Base-by-base conservation (phyloP, 2,329 filamentous ascomycete species). In the Amphichorda felina region DNA sequence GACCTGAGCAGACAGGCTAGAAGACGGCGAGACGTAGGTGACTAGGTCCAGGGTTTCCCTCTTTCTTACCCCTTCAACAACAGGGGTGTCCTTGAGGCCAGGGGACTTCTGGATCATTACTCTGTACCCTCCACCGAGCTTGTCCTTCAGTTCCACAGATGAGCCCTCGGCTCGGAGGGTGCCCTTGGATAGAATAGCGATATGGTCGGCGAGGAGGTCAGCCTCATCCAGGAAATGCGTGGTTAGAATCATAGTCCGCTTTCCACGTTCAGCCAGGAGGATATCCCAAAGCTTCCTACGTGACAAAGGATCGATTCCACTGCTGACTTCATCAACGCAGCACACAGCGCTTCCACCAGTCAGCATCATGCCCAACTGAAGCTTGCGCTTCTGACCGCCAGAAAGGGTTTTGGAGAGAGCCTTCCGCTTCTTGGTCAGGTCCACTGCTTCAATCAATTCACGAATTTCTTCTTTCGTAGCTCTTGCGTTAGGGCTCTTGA, bases 151-250 rank as follows among this genome's bases (percentile, higher is more conserved):
- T 48, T 84, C 82, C 4, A 88, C 86, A 3, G 85, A 87, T 3
- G 86, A 87, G 3, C 88, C 88, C 45, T 85, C 69, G 0, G 84
- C 86, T 38, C 85, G 83, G 2, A 94, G 66, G 2, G 75, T 77
- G 15, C 88, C 88, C 50, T 86, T 88, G 4, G 85, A 93, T 9
- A 95, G 62, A 36, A 95, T 85, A 2, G 80, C 83, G 43, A 95
- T 93, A 41, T 88, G 80, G 50, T 95, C 89, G 0, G 87, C 82
- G 1, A 95, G 69, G 2, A 94, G 65, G 50, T 95, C 88, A 1
- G 88, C 89, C 56, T 95, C 89, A 49, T 95, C 89, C 8, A 95
- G 67, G 55, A 94, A 95, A 54, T 95, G 89, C 0, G 88, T 95
- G 0, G 88, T 95, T 38, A 95, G 57, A 29, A 95, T 74, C 46